These are phyloP conservation scores for Phytophthora agathidicida DNA, from an alignment of 352 stramenopile genomes.

Conservation along the genomic window DNA sequence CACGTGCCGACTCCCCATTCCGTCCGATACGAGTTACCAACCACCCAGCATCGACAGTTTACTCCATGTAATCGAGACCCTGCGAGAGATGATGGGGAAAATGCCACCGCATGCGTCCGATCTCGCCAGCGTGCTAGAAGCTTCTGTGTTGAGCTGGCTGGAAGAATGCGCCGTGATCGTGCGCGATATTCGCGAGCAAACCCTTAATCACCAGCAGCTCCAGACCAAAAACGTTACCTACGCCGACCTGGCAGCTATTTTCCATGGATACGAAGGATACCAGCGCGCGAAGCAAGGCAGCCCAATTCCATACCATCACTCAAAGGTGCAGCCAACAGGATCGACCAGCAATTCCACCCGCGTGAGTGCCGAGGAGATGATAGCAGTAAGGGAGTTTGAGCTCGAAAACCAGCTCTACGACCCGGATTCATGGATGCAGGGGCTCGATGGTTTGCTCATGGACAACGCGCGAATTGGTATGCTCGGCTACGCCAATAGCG, in stretches of 20 bases:
- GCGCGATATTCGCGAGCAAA: conserved; percentile 79
- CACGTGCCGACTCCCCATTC: conserved; percentile 58
- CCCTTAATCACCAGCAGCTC: conserved; percentile 69
- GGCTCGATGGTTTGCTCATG: conserved; percentile 61
- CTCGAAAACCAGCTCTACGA: conserved; percentile 71
- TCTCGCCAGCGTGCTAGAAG: conserved; percentile 68
- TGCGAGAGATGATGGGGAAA: conserved; percentile 72
- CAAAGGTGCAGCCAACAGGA: conserved; percentile 39
- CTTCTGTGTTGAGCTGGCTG: conserved; percentile 69
- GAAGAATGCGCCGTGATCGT: conserved; percentile 75
- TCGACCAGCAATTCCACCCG: conserved; percentile 1
- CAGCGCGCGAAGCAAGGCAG: conserved; percentile 55
- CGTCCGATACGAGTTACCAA: conserved; percentile 78
- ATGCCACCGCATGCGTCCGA: conserved; percentile 70
- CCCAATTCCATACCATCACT: conserved; percentile 61
- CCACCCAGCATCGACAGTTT: conserved; percentile 79
- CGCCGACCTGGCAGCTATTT: conserved; percentile 59
- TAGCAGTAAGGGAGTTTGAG: conserved; percentile 64
- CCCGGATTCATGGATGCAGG: conserved; percentile 55
- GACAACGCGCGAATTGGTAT: conserved; percentile 79
- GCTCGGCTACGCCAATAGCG: conserved; percentile 82
- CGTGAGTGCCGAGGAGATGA: conserved; percentile 39
- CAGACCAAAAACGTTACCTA: conserved; percentile 57
- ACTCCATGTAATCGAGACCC: conserved; percentile 68
- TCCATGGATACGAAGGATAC: conserved; percentile 78